Evolutionary conservation across 108 stramenopile species (phyloP).

Genomic region (Schizochytrium sp.): DNA sequence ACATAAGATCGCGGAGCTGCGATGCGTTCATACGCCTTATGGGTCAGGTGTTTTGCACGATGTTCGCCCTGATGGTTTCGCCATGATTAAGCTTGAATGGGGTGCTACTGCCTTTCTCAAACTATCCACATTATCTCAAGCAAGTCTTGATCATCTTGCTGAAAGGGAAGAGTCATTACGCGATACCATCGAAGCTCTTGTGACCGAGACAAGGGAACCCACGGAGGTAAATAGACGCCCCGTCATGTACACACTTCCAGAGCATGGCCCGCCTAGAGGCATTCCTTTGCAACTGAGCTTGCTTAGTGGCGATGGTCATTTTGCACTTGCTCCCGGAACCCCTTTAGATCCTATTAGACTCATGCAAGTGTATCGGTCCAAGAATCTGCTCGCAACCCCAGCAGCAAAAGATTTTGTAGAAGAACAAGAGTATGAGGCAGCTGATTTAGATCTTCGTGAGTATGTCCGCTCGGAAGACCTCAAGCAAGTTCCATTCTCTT

Average conservation of each 20-base stretch:
- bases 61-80: background rate
- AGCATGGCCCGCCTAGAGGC: constrained; percentile 31
- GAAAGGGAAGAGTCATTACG: background rate
- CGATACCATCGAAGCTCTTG: background rate
- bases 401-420: background rate
- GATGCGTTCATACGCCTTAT: constrained; percentile 1
- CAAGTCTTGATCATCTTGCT: background rate
- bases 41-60: constrained; percentile 40
- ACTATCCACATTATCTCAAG: background rate
- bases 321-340: background rate
- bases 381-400: background rate
- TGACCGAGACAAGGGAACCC: background rate
- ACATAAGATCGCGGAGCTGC: constrained; percentile 4
- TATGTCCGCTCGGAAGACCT: background rate
- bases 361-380: background rate
- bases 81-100: constrained; percentile 35
- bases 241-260: constrained; percentile 29
- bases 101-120: constrained; percentile 37
- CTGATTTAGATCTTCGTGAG: constrained; percentile 38
- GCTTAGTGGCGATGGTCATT: background rate
- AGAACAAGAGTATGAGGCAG: constrained; percentile 25
- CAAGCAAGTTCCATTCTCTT: background rate
- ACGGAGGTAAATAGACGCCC: background rate
- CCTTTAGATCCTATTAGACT: constrained; percentile 1
- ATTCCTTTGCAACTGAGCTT: background rate